phyloP scores from a whole-genome alignment of 2,329 filamentous ascomycete species.

The Sphaerostilbella broomeana region DNA sequence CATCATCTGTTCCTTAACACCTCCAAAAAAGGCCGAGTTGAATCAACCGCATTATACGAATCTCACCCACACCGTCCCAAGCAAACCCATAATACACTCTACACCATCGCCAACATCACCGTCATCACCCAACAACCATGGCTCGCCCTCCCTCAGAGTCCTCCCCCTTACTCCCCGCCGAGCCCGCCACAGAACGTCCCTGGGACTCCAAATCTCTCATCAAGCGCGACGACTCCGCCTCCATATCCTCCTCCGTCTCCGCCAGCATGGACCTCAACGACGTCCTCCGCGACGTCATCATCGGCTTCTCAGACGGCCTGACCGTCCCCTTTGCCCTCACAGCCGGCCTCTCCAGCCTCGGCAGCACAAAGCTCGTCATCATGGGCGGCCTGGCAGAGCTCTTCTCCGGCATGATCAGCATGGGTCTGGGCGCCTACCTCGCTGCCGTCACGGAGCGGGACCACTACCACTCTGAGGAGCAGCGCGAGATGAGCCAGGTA shows the following conservation, averaged over 20 bases:
- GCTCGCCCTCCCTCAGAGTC: slow-evolving; percentile 21
- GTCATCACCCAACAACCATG: slow-evolving; percentile 15
- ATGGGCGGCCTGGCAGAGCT: slow-evolving; percentile 69
- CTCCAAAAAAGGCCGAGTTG: too few species aligned
- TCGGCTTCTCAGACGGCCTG: slow-evolving; percentile 71
- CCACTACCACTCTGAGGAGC: slow-evolving; percentile 43
- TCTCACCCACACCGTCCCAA: too few species aligned
- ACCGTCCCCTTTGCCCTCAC: slow-evolving; percentile 76
- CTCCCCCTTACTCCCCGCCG: slow-evolving; percentile 27
- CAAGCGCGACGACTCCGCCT: slow-evolving; percentile 16
- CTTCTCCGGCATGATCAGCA: slow-evolving; percentile 68
- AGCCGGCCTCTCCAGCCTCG: slow-evolving; percentile 61
- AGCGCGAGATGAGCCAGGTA: slow-evolving; percentile 36
- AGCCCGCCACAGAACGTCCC: slow-evolving; percentile 24
- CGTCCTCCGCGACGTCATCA: slow-evolving; percentile 58
- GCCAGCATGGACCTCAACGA: slow-evolving; percentile 31
- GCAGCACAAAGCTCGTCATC: slow-evolving; percentile 60
- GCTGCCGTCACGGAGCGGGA: slow-evolving; percentile 54
- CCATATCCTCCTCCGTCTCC: slow-evolving; percentile 16
- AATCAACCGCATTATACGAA: too few species aligned
- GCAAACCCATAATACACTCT: too few species aligned
- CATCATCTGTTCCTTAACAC: too few species aligned
- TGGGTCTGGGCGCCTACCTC: slow-evolving; percentile 70
- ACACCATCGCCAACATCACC: not conserved
- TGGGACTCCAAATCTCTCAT: slow-evolving; percentile 21